Conservation (phyloP, 2,329 filamentous ascomycete genomes). For the Sporothrix protearum region DNA sequence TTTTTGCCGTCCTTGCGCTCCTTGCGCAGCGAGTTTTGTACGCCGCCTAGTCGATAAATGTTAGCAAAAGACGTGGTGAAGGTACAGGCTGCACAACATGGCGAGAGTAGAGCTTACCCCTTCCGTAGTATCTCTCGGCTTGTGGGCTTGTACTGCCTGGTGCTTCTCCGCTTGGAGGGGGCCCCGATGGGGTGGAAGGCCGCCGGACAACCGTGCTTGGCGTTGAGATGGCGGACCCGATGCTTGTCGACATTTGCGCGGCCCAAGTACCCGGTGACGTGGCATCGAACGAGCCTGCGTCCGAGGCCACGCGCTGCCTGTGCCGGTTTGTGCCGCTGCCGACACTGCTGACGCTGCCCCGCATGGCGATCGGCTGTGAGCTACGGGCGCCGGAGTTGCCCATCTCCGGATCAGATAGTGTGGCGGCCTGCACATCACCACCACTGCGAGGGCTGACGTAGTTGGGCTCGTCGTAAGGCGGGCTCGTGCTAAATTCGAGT, state of each 20-base stretch:
- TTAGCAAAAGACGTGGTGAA: neutral
- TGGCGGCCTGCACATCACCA: slow-evolving; percentile 20
- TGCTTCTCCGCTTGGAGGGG: neutral
- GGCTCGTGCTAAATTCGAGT: slow-evolving; percentile 20
- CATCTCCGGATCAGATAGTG: slow-evolving; percentile 34
- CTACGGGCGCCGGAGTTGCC: slow-evolving; percentile 40
- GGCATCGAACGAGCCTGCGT: slow-evolving; percentile 42
- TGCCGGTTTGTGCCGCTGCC: neutral
- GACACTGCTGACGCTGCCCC: slow-evolving; percentile 10
- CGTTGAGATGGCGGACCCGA: slow-evolving; percentile 29
- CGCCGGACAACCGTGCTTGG: slow-evolving; percentile 33
- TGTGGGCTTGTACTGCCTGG: slow-evolving; percentile 39
- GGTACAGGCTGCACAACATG: neutral
- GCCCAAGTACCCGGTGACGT: slow-evolving; percentile 7
- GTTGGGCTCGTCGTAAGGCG: slow-evolving; percentile 12
- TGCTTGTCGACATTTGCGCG: slow-evolving; percentile 38
- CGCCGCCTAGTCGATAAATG: slow-evolving; percentile 39
- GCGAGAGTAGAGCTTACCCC: slow-evolving; percentile 44
- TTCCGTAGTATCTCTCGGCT: slow-evolving; percentile 42
- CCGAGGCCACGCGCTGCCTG: slow-evolving; percentile 44
- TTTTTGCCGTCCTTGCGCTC: slow-evolving; percentile 51
- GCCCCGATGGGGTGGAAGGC: slow-evolving; percentile 39
- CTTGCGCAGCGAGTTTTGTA: slow-evolving; percentile 48
- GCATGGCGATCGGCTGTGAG: slow-evolving; percentile 37
- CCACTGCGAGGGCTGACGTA: neutral